A percentile compares a stretch with the other conserved stretches of the same genome.
These are phyloP conservation scores for Hypomontagnella submonticulosa DNA, from an alignment of 495 filamentous ascomycete genomes.

Conservation along the genomic window DNA sequence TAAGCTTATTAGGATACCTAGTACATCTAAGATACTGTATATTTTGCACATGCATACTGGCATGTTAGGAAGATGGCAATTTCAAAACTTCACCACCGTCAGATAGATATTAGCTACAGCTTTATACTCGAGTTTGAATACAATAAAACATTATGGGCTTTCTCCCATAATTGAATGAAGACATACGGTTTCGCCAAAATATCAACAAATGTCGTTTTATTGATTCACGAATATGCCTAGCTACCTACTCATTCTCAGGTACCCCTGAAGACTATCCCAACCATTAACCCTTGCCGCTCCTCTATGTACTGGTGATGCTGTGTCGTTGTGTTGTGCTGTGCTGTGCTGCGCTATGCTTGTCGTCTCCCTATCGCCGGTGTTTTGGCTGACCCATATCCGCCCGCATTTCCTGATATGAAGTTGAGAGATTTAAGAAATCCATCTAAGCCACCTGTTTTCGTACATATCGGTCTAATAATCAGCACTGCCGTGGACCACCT, in stretches of 20 bases:
- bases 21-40: too few species aligned
- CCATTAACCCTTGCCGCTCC: slow-evolving; percentile 21
- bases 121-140: too few species aligned
- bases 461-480: slow-evolving; percentile 35
- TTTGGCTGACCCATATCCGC: slow-evolving; percentile 10
- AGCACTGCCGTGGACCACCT: slow-evolving; percentile 11
- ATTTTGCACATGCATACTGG: too few species aligned
- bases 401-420: slow-evolving; percentile 24
- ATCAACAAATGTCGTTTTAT: slow-evolving; percentile 21
- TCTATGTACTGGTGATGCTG: slow-evolving; percentile 37
- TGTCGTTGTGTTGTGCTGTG: too few species aligned
- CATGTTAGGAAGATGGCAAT: too few species aligned
- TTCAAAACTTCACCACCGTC: too few species aligned
- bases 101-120: too few species aligned
- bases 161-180: background rate
- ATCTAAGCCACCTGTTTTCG: slow-evolving; percentile 34
- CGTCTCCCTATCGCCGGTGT: slow-evolving; percentile 9
- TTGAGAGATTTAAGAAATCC: slow-evolving; percentile 35
- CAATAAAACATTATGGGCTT: too few species aligned
- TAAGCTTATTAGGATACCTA: too few species aligned
- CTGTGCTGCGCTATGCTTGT: slow-evolving; percentile 1
- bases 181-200: slow-evolving; percentile 1
- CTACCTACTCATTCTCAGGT: slow-evolving; percentile 27
- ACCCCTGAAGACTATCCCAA: slow-evolving; percentile 13
- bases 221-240: slow-evolving; percentile 29